Evolutionary conservation across 768 basidiomycete genomes (phyloP), one percentile per base, ranked within the genome.

Genomic region (Suillus discolor): DNA sequence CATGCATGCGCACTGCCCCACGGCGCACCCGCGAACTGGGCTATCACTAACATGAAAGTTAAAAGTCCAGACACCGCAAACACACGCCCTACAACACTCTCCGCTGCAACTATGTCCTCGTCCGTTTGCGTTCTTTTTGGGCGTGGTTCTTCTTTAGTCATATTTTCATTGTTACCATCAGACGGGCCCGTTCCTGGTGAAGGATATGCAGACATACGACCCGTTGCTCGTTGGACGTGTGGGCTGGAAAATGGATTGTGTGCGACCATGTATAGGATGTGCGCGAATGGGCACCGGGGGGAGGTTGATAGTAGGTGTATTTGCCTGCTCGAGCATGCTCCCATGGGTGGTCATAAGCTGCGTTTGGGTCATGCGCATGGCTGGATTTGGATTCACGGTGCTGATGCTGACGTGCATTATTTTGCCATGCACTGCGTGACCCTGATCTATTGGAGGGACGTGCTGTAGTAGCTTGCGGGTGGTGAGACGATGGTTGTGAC

Each of bases 391-490:
- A 38, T 13, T 69, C 75, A 2, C 65, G 68, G 28, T 31, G 39
- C 18, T 60, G 59, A 28, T 55, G 65, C 16, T 36, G 45, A 31
- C 51, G 39, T 15, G 36, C 69, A 36, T 77, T 71, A 62, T 44
- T 70, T 3, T 68, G 72, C 75, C 76, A 78, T 23, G 68, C 49
- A 57, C 73, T 68, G 25, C 70, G 73, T 23, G 62, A 75, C 7
- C 72, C 72, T 13, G 72, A 53, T 49, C 71, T 75, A 20, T 69
- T 71, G 15, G 74, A 71, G 0, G 69, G 68, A 55, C 75, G 67
- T 9, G 69, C 62, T 3, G 75, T 74, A 15, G 77, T 76, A 20
- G 75, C 72, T 67, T 78, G 75, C 3, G 75, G 73, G 18, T 78
- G 73, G 20, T 70, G 72, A 39, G 70, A 63, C 1, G 60, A 53